phyloP scores from a whole-genome alignment of 345 rosid species.

The Ceriops zippeliana region DNA sequence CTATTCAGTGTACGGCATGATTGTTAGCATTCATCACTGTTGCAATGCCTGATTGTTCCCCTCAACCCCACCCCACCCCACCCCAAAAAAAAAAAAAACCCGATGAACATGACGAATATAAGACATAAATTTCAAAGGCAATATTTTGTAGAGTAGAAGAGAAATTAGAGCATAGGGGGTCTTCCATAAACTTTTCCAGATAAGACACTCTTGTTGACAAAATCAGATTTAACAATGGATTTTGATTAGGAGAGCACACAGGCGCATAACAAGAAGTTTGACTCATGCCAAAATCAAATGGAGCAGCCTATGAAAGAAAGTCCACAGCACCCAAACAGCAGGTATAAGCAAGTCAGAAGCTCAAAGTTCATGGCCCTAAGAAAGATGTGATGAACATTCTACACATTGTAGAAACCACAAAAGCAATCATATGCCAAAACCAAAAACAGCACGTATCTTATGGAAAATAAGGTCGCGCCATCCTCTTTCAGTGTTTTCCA shows the following conservation, averaged over 20 bases:
- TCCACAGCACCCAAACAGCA: conserved; percentile 5
- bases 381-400: neutral
- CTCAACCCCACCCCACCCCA: no score
- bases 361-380: conserved; percentile 10
- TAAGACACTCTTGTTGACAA: neutral
- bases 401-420: neutral
- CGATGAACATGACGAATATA: no score
- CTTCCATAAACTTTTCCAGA: neutral
- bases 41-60: no score
- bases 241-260: conserved; percentile 1
- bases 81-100: no score
- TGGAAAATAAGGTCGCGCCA: conserved; percentile 92
- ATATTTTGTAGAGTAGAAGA: no score
- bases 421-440: conserved; percentile 49
- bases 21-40: no score
- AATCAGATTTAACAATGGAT: conserved; percentile 7
- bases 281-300: neutral
- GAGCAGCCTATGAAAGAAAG: neutral
- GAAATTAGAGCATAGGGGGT: no score
- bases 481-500: conserved; percentile 92
- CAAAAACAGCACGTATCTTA: conserved; percentile 82
- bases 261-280: neutral
- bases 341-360: neutral
- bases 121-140: no score
- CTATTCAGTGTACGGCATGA: no score